Evolutionary conservation across 345 rosid species (phyloP).

Genomic region (Lepidium africanum): DNA sequence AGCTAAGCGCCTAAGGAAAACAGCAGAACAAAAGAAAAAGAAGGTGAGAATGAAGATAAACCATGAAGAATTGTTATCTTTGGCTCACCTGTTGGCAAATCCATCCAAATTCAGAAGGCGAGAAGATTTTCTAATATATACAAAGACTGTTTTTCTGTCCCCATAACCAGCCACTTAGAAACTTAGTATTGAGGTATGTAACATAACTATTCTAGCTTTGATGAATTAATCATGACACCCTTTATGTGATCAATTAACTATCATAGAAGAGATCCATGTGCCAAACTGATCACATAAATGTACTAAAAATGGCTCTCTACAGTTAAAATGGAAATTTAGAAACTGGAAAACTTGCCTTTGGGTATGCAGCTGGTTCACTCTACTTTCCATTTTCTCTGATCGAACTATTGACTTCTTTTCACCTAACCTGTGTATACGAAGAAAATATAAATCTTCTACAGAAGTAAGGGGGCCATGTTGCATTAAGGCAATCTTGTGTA

Average conservation of each 20-base stretch:
- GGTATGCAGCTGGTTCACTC: conserved; percentile 40
- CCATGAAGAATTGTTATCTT: background rate
- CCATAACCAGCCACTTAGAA: background rate
- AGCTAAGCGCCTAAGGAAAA: conserved; percentile 52
- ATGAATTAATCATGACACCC: conserved; percentile 1
- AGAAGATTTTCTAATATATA: background rate
- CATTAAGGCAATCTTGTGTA: conserved; percentile 7
- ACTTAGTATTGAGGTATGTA: background rate
- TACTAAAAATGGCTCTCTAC: background rate
- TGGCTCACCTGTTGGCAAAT: background rate
- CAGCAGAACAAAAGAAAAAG: background rate
- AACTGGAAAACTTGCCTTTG: conserved; percentile 24
- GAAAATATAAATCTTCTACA: background rate
- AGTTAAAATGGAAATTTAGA: background rate
- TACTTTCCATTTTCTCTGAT: conserved; percentile 77
- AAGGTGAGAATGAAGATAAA: conserved; percentile 1
- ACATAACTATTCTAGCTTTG: conserved; percentile 1
- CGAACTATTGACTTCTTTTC: conserved; percentile 63
- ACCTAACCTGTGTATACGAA: conserved; percentile 41
- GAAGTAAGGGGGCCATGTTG: conserved; percentile 8
- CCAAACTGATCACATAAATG: background rate
- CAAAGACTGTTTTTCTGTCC: background rate
- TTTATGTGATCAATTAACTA: background rate
- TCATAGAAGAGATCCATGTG: background rate
- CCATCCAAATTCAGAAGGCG: background rate